Conservation (phyloP, 2,329 filamentous ascomycete genomes). For the Neocucurbitaria cava region DNA sequence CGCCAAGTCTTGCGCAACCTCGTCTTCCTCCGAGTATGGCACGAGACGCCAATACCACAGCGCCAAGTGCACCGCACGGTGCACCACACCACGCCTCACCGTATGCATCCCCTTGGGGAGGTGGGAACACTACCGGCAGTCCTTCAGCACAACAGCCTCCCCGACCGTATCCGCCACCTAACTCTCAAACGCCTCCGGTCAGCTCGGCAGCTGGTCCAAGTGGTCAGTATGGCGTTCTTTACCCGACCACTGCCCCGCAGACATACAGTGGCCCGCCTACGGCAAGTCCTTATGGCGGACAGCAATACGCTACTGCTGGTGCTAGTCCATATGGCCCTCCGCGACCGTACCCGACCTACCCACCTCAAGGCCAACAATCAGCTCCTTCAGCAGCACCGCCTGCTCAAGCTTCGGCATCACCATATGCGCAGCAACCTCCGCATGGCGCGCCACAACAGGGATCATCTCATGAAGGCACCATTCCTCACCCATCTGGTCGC, state of each 20-base stretch:
- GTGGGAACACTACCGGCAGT: conserved; percentile 37
- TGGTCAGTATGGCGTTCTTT: conserved; percentile 45
- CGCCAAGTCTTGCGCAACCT: conserved; percentile 37
- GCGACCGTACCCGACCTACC: conserved; percentile 39
- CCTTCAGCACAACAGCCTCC: conserved; percentile 33
- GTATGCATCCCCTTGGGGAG: conserved; percentile 47
- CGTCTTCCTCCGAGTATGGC: conserved; percentile 48
- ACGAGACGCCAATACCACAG: conserved; percentile 33
- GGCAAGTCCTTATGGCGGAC: conserved; percentile 36
- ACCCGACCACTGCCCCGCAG: conserved; percentile 40
- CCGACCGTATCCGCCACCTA: conserved; percentile 39
- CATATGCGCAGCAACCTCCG: conserved; percentile 17
- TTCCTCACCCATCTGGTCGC: conserved; percentile 35
- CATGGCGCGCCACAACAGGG: conserved; percentile 11
- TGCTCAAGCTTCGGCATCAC: conserved; percentile 12
- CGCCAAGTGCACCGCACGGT: conserved; percentile 32
- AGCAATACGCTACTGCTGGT: conserved; percentile 38
- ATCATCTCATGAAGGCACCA: conserved; percentile 7
- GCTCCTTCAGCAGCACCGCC: conserved; percentile 17
- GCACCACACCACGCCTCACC: conserved; percentile 37
- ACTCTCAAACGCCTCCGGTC: conserved; percentile 32
- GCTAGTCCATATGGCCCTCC: conserved; percentile 39
- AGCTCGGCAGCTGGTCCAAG: conserved; percentile 29
- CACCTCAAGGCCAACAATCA: conserved; percentile 27
- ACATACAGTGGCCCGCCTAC: conserved; percentile 27